Evolutionary conservation across 345 rosid species (phyloP), one percentile per base, ranked within the genome.

Genomic region (Linum lewisii): DNA sequence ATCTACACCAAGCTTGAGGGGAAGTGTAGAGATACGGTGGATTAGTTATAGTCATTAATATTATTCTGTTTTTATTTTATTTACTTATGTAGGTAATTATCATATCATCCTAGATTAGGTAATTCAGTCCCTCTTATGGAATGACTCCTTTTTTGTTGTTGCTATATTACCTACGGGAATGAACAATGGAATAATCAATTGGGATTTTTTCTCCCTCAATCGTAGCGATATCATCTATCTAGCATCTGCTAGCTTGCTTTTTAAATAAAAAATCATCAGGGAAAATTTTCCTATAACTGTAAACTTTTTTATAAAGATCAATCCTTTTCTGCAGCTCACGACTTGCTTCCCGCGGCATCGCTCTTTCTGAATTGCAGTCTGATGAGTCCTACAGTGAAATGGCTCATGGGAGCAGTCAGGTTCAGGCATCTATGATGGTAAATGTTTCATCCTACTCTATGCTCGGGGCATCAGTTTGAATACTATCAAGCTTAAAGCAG

Each of bases 281-380:
- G 26, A 24, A 49, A 45, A 14, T 5, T 55, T 36, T 57, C 2
- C 22, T 45, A 20, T 54, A 54, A 29, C 18, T 25, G 15, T 18
- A 34, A 34, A 11, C 38, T n/a, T 58, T 2, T 37, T 45, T 29
- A 22, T 25, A 9, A 59, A 36, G 34, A 18, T 56, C 3, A 18
- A 7, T 55, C 18, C 3, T 16, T 57, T 52, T 68, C 60, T 65
- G 63, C 78, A 88, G 97, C 63, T 80, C 93, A 49, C 84, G 93
- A 73, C 78, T 84, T 65, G 83, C 96, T 50, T 65, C 86, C 1
- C 95, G 61, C 54, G 90, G 90, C 54, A 67, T 87, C 42, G 63
- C 76, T 25, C 89, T 92, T 69, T 70, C 79, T 51, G 93, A 86
- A 50, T 75, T 76, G 11, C 72, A 60, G 44, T 66, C 84, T 59